phyloP scores from a whole-genome alignment of 2,329 filamentous ascomycete genomes.

The Ceratocystis variospora region DNA sequence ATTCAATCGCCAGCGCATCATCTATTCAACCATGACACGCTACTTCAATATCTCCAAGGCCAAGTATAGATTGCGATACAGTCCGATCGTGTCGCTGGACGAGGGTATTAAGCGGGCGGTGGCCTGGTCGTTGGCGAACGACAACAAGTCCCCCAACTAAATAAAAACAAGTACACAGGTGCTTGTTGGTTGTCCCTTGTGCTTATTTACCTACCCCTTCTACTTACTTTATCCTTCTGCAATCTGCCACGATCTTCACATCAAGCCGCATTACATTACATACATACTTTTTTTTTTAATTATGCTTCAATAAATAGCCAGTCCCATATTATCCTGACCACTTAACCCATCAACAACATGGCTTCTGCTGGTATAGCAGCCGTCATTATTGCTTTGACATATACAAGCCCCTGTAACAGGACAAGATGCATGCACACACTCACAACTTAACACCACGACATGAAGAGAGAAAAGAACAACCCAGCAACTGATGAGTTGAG shows the following conservation, averaged over 20 bases:
- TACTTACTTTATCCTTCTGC: not conserved
- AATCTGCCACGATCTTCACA: not conserved
- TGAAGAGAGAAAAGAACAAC: not conserved
- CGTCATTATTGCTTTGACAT: no score
- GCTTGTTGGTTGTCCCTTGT: not conserved
- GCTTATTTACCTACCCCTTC: not conserved
- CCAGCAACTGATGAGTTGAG: conserved; percentile 3
- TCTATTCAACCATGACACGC: conserved; percentile 59
- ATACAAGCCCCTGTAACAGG: no score
- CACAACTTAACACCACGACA: not conserved
- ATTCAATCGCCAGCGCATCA: conserved; percentile 45
- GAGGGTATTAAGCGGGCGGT: conserved; percentile 47
- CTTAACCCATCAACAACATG: not conserved
- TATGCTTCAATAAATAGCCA: no score
- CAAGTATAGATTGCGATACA: conserved; percentile 54
- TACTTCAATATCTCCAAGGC: conserved; percentile 71
- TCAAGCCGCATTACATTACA: not conserved
- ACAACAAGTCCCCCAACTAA: conserved; percentile 19
- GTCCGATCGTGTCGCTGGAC: conserved; percentile 50
- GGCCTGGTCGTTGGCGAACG: conserved; percentile 39
- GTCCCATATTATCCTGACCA: not conserved
- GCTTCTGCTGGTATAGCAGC: not conserved
- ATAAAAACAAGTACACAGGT: not conserved
- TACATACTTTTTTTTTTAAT: no score
- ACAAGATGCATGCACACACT: not conserved